These are phyloP conservation scores for Cryptosporidium canis DNA, from an alignment of 169 alveolate species.

Conservation along the genomic window DNA sequence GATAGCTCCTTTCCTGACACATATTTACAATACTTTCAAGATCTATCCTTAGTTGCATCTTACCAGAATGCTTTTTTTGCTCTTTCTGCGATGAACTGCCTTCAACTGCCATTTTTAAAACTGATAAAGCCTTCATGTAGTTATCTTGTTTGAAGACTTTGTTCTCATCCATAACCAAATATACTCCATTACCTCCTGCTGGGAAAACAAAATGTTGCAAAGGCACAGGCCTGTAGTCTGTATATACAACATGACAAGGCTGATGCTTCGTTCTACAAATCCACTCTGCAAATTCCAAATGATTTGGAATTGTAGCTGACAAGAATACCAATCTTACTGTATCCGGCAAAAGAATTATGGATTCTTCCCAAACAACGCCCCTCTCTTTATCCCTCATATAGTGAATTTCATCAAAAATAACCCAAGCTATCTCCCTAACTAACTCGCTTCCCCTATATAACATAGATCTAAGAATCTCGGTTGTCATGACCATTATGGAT, in stretches of 20 bases:
- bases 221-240: constrained; percentile 98
- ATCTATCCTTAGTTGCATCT: constrained; percentile 80
- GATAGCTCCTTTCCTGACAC: constrained; percentile 90
- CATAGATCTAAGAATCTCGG: constrained; percentile 97
- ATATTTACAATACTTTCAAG: constrained; percentile 91
- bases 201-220: constrained; percentile 96
- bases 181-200: constrained; percentile 94
- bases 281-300: constrained; percentile 99
- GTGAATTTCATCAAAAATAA: constrained; percentile 95
- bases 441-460: constrained; percentile 98
- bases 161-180: constrained; percentile 94
- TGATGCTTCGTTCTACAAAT: constrained; percentile 95
- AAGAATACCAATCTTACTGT: constrained; percentile 95
- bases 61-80: constrained; percentile 24
- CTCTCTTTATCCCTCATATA: constrained; percentile 99
- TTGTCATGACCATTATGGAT: constrained; percentile 98
- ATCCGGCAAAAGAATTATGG: constrained; percentile 93
- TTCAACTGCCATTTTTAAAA: constrained; percentile 40
- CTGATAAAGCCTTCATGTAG: constrained; percentile 75
- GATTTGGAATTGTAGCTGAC: constrained; percentile 99
- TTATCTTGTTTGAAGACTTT: constrained; percentile 86
- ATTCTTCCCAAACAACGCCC: constrained; percentile 99
- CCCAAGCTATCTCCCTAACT: constrained; percentile 89
- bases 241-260: constrained; percentile 97
- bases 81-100: constrained; percentile 68